phyloP scores from a whole-genome alignment of 1,284 basidiomycete species.

The Erythrobasidium hasegawianum region DNA sequence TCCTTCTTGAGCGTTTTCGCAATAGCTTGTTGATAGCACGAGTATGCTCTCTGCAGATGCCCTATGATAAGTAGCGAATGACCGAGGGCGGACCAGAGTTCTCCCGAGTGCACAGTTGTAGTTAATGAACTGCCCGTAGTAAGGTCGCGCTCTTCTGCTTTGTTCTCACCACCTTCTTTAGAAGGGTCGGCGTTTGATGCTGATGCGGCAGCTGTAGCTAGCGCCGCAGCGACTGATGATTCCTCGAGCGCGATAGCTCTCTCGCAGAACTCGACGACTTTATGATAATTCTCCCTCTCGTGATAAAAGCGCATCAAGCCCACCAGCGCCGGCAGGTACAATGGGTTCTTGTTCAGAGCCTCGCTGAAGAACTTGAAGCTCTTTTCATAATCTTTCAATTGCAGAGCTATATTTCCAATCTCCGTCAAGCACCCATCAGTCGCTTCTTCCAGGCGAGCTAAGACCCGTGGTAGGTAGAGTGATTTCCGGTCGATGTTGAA shows the following conservation, averaged over 20 bases:
- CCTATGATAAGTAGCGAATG: constrained; percentile 78
- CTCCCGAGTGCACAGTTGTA: constrained; percentile 36
- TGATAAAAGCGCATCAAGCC: constrained; percentile 71
- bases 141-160: constrained; percentile 4
- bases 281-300: constrained; percentile 53
- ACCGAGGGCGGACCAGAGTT: constrained; percentile 45
- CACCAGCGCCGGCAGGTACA: constrained; percentile 78
- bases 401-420: constrained; percentile 33
- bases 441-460: constrained; percentile 23
- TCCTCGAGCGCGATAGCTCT: constrained; percentile 40
- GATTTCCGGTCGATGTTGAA: constrained; percentile 11
- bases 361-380: constrained; percentile 85
- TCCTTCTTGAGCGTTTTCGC: constrained; percentile 70
- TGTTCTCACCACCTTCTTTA: constrained; percentile 8
- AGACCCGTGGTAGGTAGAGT: constrained; percentile 6
- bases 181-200: background rate
- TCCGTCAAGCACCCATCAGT: constrained; percentile 27
- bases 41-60: constrained; percentile 96
- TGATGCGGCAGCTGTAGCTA: background rate
- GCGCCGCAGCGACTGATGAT: background rate
- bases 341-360: constrained; percentile 84
- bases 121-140: no score
- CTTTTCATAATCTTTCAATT: constrained; percentile 56
- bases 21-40: constrained; percentile 96
- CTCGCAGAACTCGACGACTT: constrained; percentile 47